A percentile compares a stretch with the other conserved stretches of the same genome.
phyloP scores from a whole-genome alignment of 257 asterid genomes.

The Hygrophila difformis region DNA sequence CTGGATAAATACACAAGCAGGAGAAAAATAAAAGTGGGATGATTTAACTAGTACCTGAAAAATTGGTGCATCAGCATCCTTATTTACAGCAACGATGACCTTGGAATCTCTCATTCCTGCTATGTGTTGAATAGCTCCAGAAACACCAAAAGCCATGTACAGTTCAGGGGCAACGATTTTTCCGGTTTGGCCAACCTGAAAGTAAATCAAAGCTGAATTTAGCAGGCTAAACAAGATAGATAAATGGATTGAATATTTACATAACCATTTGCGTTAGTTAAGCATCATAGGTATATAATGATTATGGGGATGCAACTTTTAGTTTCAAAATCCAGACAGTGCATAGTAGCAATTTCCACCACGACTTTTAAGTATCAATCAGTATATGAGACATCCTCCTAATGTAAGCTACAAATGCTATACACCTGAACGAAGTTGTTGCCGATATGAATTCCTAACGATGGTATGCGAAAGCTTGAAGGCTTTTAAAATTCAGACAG shows the following conservation, averaged over 20 bases:
- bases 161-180: constrained; percentile 90
- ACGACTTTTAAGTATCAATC: background rate
- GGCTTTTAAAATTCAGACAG: constrained; percentile 1
- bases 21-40: constrained; percentile 3
- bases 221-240: constrained; percentile 5
- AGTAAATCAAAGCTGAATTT: constrained; percentile 14
- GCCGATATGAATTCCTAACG: no score
- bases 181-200: constrained; percentile 96
- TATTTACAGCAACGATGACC: constrained; percentile 92
- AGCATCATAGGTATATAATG: constrained; percentile 5
- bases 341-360: background rate
- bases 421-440: no score
- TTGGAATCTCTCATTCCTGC: constrained; percentile 98
- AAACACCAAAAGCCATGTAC: constrained; percentile 95
- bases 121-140: constrained; percentile 97
- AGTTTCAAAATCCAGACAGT: background rate
- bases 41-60: constrained; percentile 62
- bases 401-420: background rate
- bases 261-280: background rate
- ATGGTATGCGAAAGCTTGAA: no score
- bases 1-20: background rate
- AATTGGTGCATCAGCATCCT: constrained; percentile 94
- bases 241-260: constrained; percentile 3
- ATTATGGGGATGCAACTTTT: no score
- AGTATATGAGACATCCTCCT: background rate